phyloP scores from a whole-genome alignment of 768 basidiomycete species.

The button mushroom (Agaricus bisporus) region DNA sequence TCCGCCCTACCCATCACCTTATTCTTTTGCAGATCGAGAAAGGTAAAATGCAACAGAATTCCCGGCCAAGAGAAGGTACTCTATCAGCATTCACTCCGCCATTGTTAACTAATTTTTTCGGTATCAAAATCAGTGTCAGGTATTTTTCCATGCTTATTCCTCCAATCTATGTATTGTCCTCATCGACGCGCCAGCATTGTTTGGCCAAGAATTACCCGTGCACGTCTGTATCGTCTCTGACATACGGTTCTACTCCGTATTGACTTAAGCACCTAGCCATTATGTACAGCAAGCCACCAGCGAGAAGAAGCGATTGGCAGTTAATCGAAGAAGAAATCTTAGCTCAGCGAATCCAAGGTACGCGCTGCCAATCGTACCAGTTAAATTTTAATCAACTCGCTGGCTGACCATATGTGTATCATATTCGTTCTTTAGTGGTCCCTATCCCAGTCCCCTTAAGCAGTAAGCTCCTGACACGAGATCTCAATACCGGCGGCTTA shows the following conservation, averaged over 20 bases:
- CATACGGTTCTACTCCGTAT: constrained; percentile 7
- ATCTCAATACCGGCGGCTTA: neutral
- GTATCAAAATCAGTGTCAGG: constrained; percentile 51
- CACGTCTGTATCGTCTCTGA: constrained; percentile 52
- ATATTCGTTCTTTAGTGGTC: constrained; percentile 19
- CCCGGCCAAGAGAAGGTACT: constrained; percentile 77
- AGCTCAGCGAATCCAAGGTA: constrained; percentile 44
- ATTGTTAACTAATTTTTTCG: constrained; percentile 5
- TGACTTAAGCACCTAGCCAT: constrained; percentile 38
- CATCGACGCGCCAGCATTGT: constrained; percentile 55
- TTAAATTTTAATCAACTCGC: neutral
- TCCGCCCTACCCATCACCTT: constrained; percentile 8
- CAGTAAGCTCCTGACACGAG: constrained; percentile 23
- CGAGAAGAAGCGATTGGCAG: constrained; percentile 69
- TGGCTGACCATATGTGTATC: constrained; percentile 8
- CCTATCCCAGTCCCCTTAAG: constrained; percentile 32
- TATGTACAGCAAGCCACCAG: constrained; percentile 79
- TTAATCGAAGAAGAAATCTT: constrained; percentile 56
- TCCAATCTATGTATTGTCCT: constrained; percentile 12
- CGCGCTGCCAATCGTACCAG: constrained; percentile 14
- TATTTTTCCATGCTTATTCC: constrained; percentile 23
- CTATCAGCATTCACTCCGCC: constrained; percentile 11
- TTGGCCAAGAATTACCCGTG: constrained; percentile 84
- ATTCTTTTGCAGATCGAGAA: constrained; percentile 52
- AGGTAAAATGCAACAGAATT: constrained; percentile 83